Evolutionary conservation across 1,139 yeast species (phyloP), one percentile per base, ranked within the genome.

Genomic region (Oligophagozyma castellii): DNA sequence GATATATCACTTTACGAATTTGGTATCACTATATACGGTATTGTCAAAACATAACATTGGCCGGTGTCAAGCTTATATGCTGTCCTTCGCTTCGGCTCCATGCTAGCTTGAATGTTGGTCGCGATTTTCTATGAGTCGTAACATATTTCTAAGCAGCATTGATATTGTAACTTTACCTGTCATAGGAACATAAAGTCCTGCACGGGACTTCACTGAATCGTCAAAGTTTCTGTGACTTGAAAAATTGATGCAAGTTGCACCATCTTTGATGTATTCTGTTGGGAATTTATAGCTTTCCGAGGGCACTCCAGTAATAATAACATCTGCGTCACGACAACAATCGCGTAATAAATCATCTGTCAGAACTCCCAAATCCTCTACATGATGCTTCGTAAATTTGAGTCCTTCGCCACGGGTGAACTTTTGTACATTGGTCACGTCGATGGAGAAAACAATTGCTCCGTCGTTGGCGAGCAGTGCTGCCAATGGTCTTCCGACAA

Each of bases 401-500:
- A 89, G 64, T 29, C 93, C 93, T 44, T 81, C 93, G 23, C 98
- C 98, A 48, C 98, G 68, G 6, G 95, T 86, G 55, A 80, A 89
- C 51, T 75, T 74, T 55, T 89, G 96, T 36, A 83, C 73, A 38
- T 84, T 81, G 44, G 79, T 74, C 29, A 89, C 61, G 50, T 89
- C 98, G 4, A 75, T 86, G 1, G 96, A 84, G 53, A 79, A 89
- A 2, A 89, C 98, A 1, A 77, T 78, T 15, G 98, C 98, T 37
- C 98, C 98, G 48, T 89, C 98, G 46, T 89, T 89, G 15, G 98
- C 98, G 40, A 92, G 61, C 24, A 89, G 59, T 0, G 98, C 96
- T 19, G 98, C 98, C 38, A 89, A 62, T 1, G 98, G 98, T 42
- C 98, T 72, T 5, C 98, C 98, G 13, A 89, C 98, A 44, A 89